Evolutionary conservation across 2,329 filamentous ascomycete species (phyloP).

Genomic region (Penicillium sp.): DNA sequence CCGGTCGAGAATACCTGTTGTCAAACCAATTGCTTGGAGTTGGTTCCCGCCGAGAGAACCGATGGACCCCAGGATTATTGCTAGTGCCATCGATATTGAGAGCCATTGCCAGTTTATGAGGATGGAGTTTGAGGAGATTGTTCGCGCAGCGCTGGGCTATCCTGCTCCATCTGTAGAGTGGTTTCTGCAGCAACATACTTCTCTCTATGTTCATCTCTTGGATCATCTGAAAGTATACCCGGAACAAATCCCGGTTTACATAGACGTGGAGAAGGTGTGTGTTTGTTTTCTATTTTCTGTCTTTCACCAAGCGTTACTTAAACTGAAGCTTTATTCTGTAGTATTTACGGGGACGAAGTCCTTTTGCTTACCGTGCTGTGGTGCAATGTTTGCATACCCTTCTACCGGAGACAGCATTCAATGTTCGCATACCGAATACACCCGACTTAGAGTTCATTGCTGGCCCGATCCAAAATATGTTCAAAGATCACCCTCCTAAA

Average conservation of each 20-base stretch:
- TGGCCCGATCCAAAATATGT: conserved; percentile 39
- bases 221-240: conserved; percentile 34
- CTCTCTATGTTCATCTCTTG: conserved; percentile 35
- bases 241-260: conserved; percentile 33
- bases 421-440: conserved; percentile 10
- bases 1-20: conserved; percentile 27
- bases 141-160: conserved; percentile 42
- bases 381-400: conserved; percentile 31
- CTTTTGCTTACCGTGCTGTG: conserved; percentile 40
- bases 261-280: conserved; percentile 40
- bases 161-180: conserved; percentile 35
- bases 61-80: conserved; percentile 28
- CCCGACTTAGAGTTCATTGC: conserved; percentile 39
- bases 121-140: conserved; percentile 42
- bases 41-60: conserved; percentile 35
- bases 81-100: conserved; percentile 37
- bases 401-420: conserved; percentile 13
- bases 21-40: conserved; percentile 32
- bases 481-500: conserved; percentile 32
- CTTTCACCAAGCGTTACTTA: background rate
- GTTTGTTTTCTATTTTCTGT: background rate
- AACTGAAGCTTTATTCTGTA: conserved; percentile 10
- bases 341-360: conserved; percentile 37
- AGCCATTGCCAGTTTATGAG: conserved; percentile 42
- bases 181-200: conserved; percentile 41